A percentile compares a stretch with the other conserved stretches of the same genome.
Conservation (phyloP, 1,284 basidiomycete genomes). For the Sanguinoderma infundibulare region DNA sequence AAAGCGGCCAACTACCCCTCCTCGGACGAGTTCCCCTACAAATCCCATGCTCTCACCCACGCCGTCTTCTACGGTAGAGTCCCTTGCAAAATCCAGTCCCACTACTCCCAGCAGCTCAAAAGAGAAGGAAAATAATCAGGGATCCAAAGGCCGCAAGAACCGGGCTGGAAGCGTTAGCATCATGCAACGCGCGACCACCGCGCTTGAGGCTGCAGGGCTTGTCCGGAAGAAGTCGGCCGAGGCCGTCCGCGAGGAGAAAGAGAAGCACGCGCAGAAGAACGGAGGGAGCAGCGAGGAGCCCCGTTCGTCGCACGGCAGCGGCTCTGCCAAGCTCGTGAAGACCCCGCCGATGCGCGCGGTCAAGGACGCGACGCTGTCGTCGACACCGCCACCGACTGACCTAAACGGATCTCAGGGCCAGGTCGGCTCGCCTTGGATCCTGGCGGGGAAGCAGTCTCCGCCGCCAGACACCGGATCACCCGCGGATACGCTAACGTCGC, state of each 20-base stretch:
- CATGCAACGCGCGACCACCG: conserved; percentile 91
- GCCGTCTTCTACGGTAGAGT: conserved; percentile 51
- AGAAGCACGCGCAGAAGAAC: conserved; percentile 47
- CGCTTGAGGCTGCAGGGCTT: conserved; percentile 79
- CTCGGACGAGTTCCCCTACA: conserved; percentile 52
- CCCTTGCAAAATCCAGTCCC: conserved; percentile 58
- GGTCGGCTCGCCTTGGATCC: conserved; percentile 74
- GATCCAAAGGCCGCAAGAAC: conserved; percentile 62
- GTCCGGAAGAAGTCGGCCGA: conserved; percentile 82
- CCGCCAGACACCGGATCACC: conserved; percentile 56
- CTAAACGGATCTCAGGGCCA: conserved; percentile 41
- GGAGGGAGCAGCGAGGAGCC: conserved; percentile 55
- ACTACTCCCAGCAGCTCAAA: conserved; percentile 58
- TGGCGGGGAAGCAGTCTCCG: conserved; percentile 53
- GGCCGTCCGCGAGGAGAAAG: conserved; percentile 58
- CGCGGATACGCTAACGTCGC: conserved; percentile 55
- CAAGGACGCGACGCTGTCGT: conserved; percentile 52
- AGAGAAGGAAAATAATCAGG: conserved; percentile 44
- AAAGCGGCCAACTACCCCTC: conserved; percentile 54
- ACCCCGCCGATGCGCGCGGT: conserved; percentile 65
- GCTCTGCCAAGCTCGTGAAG: conserved; percentile 65
- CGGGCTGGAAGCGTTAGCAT: conserved; percentile 89
- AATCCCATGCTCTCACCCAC: conserved; percentile 61
- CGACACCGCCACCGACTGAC: conserved; percentile 53
- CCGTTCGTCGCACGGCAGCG: conserved; percentile 63